Base-by-base conservation (phyloP, 1,284 basidiomycete genomes). In the Laetiporus sulphureus region DNA sequence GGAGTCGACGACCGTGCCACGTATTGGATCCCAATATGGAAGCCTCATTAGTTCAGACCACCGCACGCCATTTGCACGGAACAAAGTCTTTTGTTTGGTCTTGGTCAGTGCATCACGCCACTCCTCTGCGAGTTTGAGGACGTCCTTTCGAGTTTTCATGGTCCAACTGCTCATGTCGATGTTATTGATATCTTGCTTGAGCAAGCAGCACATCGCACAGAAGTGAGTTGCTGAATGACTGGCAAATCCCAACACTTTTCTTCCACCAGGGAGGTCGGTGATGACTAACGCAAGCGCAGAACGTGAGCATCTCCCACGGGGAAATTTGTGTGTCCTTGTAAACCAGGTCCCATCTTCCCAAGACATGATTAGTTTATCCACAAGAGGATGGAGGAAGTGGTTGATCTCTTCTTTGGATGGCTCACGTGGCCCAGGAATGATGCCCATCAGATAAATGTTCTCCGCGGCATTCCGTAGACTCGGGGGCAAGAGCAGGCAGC, bases 361-460 rank as follows among this genome's bases (percentile, higher is more conserved):
- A 12, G 54, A 45, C 11, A 37, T 24, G 1, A 58, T 31, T 22
- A 71, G 44, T 11, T 56, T 53, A 36, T 64, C 52, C 2, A 71
- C 53, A 8, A 72, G 35, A 0, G 62, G 66, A 2, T 40, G 38
- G 0, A 71, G 38, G 37, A 59, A 61, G 33, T 63, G 51, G 41
- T 70, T 69, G 6, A 68, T 52, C 29, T 58, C 47, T 2, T 56
- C 54, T 1, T 56, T 36, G 18, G 49, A 48, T 1, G 68, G 66
- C 41, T 67, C 60, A 7, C 52, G 44, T 3, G 62, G 65, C 6
- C 64, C 64, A 13, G 68, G 68, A 13, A 68, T 58, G 29, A 65
- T 51, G 2, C 58, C 59, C 12, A 53, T 52, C 18, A 62, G 45
- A 46, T 48, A 61, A 12, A 63, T 46, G 43, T 65, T 63, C 42